Conservation (phyloP, 1,284 basidiomycete species). For the Pseudozyma sp. region DNA sequence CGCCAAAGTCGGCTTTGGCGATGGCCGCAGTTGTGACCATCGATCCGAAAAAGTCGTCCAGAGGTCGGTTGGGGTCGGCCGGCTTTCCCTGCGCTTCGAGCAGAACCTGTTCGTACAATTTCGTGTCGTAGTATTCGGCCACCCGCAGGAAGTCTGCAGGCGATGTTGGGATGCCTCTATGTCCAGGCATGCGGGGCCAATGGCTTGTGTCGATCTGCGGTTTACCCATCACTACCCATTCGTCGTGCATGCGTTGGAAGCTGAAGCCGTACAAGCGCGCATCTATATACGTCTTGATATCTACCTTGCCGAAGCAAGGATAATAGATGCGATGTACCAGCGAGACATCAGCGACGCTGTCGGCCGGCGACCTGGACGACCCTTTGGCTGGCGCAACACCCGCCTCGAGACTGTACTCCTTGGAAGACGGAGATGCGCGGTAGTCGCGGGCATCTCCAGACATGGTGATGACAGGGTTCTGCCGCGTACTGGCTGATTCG, state of each 20-base stretch:
- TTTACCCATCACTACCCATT: slow-evolving; percentile 34
- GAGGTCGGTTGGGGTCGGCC: slow-evolving; percentile 30
- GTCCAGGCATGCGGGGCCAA: slow-evolving; percentile 37
- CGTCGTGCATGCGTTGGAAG: slow-evolving; percentile 40
- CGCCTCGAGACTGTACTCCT: background rate
- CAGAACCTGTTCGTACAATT: slow-evolving; percentile 27
- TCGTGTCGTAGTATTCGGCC: slow-evolving; percentile 35
- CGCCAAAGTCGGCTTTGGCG: slow-evolving; percentile 25
- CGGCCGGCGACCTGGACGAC: background rate
- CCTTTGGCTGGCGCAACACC: background rate
- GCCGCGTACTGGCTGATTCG: background rate
- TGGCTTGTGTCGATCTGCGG: slow-evolving; percentile 34
- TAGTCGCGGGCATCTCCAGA: background rate
- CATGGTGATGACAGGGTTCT: slow-evolving; percentile 7
- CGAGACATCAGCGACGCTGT: background rate
- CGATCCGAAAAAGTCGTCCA: slow-evolving; percentile 34
- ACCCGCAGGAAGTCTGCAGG: slow-evolving; percentile 23
- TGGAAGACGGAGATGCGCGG: background rate
- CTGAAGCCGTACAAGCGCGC: slow-evolving; percentile 36
- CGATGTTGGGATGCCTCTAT: slow-evolving; percentile 27
- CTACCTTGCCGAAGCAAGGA: slow-evolving; percentile 35
- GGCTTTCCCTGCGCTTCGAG: slow-evolving; percentile 26
- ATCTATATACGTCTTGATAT: slow-evolving; percentile 24
- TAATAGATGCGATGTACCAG: slow-evolving; percentile 19
- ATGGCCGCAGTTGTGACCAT: slow-evolving; percentile 29